Base-by-base conservation (phyloP, 805 yeast genomes). In the Pichia scutulata region DNA sequence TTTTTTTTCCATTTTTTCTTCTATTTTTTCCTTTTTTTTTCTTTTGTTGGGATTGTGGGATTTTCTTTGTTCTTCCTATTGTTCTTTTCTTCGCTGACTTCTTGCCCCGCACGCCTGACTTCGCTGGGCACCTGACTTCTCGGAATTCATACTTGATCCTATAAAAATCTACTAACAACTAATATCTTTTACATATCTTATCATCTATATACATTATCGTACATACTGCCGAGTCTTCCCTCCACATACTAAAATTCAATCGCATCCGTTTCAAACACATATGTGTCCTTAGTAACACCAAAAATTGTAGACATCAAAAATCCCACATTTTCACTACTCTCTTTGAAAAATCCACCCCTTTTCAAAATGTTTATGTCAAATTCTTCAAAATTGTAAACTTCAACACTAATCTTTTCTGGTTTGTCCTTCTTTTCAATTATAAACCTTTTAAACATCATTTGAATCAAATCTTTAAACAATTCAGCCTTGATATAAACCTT, bases 401-500 rank as follows among this genome's bases (percentile, higher is more conserved):
- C 80, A 28, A 77, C 62, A 68, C 56, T n/a, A 78, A 62, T 41
- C 18, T n/a, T 22, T 14, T 22, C 36, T 26, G 48, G 30, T 37
- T 49, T 47, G 13, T 25, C 21, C 12, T 33, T 37, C 24, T 67
- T 65, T 19, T 65, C 60, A 13, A 64, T 68, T 14, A 51, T 12
- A 22, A 50, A 44, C n/a, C 50, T 42, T 24, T 41, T 48, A 10
- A 55, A 44, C 7, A 51, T 22, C 25, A 49, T 44, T 4, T 51
- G 51, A 13, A 86, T 55, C 51, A 86, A 69, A 57, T 86, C 85
- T 41, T 74, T 73, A 18, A 84, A 72, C 47, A 86, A 75, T 23
- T 86, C 89, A 10, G 84, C 78, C 52, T 73, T 74, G 23, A 76
- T 64, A 62, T 86, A 86, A 1, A 84, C 89, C 60, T 78, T 78